These are phyloP conservation scores for Pseudogymnoascus sp. DNA, from an alignment of 2,329 filamentous ascomycete genomes.

Conservation along the genomic window DNA sequence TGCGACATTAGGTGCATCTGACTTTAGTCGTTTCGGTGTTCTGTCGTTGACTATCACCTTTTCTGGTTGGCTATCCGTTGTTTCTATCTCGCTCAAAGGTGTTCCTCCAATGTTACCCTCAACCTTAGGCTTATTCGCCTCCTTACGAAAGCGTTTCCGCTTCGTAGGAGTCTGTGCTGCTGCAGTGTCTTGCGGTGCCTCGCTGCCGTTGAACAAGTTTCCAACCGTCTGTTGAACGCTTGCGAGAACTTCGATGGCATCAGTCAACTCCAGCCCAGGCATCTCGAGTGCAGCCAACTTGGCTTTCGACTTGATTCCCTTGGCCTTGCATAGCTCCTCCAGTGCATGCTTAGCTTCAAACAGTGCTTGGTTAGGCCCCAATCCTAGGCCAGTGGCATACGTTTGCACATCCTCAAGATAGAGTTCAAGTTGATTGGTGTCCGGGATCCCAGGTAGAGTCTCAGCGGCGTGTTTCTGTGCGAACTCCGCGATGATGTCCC, in stretches of 20 bases:
- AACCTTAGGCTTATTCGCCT: neutral
- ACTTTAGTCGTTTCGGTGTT: neutral
- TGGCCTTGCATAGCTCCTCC: neutral
- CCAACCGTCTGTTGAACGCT: constrained; percentile 5
- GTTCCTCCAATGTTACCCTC: neutral
- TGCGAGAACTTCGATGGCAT: neutral
- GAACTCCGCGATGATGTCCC: neutral
- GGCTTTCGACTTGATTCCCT: neutral
- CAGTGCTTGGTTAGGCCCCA: neutral
- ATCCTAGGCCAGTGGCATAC: neutral
- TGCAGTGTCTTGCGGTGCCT: neutral
- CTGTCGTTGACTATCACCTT: neutral
- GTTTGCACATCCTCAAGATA: neutral
- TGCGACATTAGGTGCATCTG: neutral
- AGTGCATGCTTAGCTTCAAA: neutral
- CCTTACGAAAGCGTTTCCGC: constrained; percentile 1
- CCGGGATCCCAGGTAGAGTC: neutral
- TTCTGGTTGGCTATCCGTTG: neutral
- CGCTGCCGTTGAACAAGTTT: neutral
- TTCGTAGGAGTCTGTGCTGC: neutral
- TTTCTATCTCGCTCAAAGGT: neutral
- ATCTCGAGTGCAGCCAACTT: neutral
- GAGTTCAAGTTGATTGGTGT: neutral
- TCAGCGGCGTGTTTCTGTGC: neutral
- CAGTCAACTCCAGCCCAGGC: neutral